These are phyloP conservation scores for Botrytis paeoniae DNA, from an alignment of 2,329 filamentous ascomycete species.

Conservation along the genomic window DNA sequence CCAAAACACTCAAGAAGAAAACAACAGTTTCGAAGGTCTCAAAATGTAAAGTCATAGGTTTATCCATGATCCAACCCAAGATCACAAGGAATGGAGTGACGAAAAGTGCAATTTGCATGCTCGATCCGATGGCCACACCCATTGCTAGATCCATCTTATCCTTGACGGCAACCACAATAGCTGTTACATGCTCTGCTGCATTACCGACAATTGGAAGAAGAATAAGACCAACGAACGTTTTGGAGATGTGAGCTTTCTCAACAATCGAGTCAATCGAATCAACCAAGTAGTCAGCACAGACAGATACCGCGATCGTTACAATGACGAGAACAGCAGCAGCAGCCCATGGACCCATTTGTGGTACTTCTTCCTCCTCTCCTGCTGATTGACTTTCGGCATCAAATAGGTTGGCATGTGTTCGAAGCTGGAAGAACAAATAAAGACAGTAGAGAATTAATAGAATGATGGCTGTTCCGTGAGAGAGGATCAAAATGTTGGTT, in stretches of 20 bases:
- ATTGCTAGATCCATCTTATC: conserved; percentile 75
- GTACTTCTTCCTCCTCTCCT: conserved; percentile 17
- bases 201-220: conserved; percentile 77
- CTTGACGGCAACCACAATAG: conserved; percentile 69
- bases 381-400: conserved; percentile 47
- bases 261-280: conserved; percentile 72
- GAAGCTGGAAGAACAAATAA: conserved; percentile 76
- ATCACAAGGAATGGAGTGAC: conserved; percentile 78
- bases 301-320: conserved; percentile 64
- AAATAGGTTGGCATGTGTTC: conserved; percentile 71
- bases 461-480: conserved; percentile 73
- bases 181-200: conserved; percentile 76
- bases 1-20: conserved; percentile 70
- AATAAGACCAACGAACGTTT: conserved; percentile 76
- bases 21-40: conserved; percentile 76
- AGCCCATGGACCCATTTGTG: conserved; percentile 21
- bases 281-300: conserved; percentile 74
- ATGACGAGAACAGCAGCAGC: conserved; percentile 55
- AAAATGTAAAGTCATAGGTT: conserved; percentile 72
- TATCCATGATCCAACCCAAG: conserved; percentile 68
- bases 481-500: conserved; percentile 65
- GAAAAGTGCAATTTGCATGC: conserved; percentile 76
- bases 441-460: conserved; percentile 71
- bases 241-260: conserved; percentile 65
- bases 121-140: conserved; percentile 76